Evolutionary conservation across 2,329 filamentous ascomycete genomes (phyloP), one percentile per base, ranked within the genome.

Genomic region (Colletotrichum tabaci): DNA sequence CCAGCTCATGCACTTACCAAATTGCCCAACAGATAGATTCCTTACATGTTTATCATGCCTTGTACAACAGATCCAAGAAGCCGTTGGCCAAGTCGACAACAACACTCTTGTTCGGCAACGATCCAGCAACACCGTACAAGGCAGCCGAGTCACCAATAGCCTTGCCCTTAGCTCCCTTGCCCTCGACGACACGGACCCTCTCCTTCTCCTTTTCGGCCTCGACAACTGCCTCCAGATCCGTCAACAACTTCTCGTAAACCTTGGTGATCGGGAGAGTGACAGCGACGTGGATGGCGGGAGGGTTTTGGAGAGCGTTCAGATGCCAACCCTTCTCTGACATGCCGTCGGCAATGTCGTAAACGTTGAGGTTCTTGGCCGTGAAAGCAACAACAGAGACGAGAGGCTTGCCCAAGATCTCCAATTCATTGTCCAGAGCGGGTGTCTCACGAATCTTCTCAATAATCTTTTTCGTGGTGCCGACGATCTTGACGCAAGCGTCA

Each of bases 91-190:
- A 84, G 77, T 97, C 94, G 75, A 94, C 94, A 42, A 99, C 95
- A 44, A 99, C 92, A 76, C 93, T 94, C 89, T 98, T 98, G 81
- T 99, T 97, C 1, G 96, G 96, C 81, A 99, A 83, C 78, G 94
- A 97, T 7, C 96, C 96, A 0, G 96, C 96, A 68, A 99, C 95
- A 66, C 96, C 96, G 82, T 99, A 99, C 73, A 99, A 84, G 5
- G 95, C 95, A 1, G 94, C 94, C 16, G 94, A 91, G 80, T 98
- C 94, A 1, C 94, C 94, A 76, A 90, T 88, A 30, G 89, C 90
- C 80, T 91, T 90, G 46, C 90, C 91, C 81, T 91, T 88, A 42
- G 84, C 82, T 0, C 87, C 87, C 82, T 91, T 92, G 13, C 92
- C 92, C 83, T 94, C 91, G 1, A 90, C 91, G 53, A 90, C 85